Evolutionary conservation across 805 yeast species (phyloP), one percentile per base, ranked within the genome.

Genomic region (Wickerhamomyces rabaulensis): DNA sequence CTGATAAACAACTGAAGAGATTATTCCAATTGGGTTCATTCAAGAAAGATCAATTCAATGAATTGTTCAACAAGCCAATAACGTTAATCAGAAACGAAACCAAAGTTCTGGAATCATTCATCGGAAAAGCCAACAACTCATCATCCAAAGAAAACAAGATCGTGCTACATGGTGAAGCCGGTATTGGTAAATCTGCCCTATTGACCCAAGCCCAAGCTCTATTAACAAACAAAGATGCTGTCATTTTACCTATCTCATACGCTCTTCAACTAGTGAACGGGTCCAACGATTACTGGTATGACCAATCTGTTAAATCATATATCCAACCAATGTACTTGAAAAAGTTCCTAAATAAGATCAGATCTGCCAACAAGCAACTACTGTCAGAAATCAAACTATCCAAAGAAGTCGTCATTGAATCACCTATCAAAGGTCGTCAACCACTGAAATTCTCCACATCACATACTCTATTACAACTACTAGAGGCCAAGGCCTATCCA

Each of bases 241-340:
- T 84, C 15, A 66, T 87, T 5, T 56, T 90, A 40, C 87, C 86
- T 42, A 64, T 89, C 16, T 79, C 89, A 25, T 69, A 79, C 50
- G 81, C 89, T 1, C 76, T 73, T 35, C 65, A 69, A 26, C 70
- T 87, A 20, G 69, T 80, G n/a, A 80, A 86, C 53, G 97, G 97
- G 44, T 69, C 86, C 21, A 74, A 71, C 45, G 95, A 87, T 63
- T 87, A 80, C 58, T 71, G 76, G 50, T 76, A 64, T 52, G 84
- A 82, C 63, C 64, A 69, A 23, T 66, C 67, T 39, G 60, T 75
- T 25, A 63, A 67, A 20, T 54, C 70, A 38, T 85, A 81, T 63
- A 84, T 79, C 42, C 96, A 90, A 66, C 96, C 92, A 48, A 84
- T 85, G 92, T 78, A 72, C 59, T 67, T 85, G 43, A 79, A 80